Percentiles rank a stretch among this genome's conserved stretches.
Evolutionary conservation across 768 basidiomycete genomes (phyloP).

Genomic region (Boletus sp.): DNA sequence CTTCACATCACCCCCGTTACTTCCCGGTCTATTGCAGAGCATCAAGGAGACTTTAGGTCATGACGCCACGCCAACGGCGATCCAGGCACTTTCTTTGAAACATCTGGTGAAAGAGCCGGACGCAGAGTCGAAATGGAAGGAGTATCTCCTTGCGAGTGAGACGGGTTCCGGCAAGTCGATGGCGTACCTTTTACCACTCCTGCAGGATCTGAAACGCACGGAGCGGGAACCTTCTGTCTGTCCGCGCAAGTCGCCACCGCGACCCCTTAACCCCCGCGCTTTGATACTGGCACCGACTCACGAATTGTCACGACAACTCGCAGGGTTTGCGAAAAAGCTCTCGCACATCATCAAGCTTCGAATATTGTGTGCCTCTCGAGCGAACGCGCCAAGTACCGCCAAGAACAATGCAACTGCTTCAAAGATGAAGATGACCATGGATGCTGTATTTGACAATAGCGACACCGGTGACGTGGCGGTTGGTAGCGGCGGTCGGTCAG

Average conservation of each 20-base stretch:
- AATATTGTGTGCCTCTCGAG: slow-evolving; percentile 65
- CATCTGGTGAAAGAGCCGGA: slow-evolving; percentile 45
- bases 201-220: slow-evolving; percentile 70
- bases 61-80: slow-evolving; percentile 61
- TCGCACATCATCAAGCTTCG: slow-evolving; percentile 74
- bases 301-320: slow-evolving; percentile 80
- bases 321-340: slow-evolving; percentile 69
- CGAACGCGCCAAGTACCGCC: slow-evolving; percentile 39
- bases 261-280: slow-evolving; percentile 61
- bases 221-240: slow-evolving; percentile 38
- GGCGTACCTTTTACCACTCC: slow-evolving; percentile 81
- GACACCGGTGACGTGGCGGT: slow-evolving; percentile 30
- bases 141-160: slow-evolving; percentile 78
- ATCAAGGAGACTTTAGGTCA: slow-evolving; percentile 57
- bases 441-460: slow-evolving; percentile 17
- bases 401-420: slow-evolving; percentile 40
- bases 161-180: slow-evolving; percentile 92
- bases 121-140: slow-evolving; percentile 20
- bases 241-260: slow-evolving; percentile 12
- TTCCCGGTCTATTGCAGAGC: slow-evolving; percentile 59
- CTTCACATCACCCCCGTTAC: slow-evolving; percentile 69
- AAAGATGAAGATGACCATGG: slow-evolving; percentile 39
- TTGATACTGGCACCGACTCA: slow-evolving; percentile 86
- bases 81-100: slow-evolving; percentile 73
- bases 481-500: slow-evolving; percentile 14